Conservation (phyloP, 257 asterid species). For the Marsdenia floribunda region DNA sequence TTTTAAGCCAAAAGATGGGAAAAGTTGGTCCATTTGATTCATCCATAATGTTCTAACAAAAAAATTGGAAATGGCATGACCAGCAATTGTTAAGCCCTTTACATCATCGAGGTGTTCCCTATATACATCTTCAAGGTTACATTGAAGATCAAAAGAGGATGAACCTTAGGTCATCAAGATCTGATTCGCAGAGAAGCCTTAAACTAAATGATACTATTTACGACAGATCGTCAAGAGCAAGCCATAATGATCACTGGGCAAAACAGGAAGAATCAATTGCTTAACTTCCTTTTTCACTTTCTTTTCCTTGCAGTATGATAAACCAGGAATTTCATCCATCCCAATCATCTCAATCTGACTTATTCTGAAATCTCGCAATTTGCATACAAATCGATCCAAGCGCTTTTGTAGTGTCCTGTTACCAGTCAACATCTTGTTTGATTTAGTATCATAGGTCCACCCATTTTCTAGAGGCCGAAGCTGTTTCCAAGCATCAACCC, state of each 20-base stretch:
- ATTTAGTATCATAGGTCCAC: conserved; percentile 86
- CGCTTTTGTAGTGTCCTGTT: conserved; percentile 62
- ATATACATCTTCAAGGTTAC: not conserved
- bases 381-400: conserved; percentile 75
- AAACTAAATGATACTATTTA: conserved; percentile 7
- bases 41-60: not conserved
- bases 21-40: not conserved
- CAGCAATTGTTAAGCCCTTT: not conserved
- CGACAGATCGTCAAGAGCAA: conserved; percentile 60
- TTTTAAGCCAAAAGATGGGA: not conserved
- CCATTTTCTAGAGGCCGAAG: conserved; percentile 70
- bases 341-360: conserved; percentile 74
- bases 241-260: conserved; percentile 95
- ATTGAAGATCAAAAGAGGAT: not conserved
- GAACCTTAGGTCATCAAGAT: not conserved
- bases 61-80: not conserved
- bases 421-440: conserved; percentile 82
- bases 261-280: conserved; percentile 70
- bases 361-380: conserved; percentile 53
- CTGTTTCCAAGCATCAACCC: conserved; percentile 87
- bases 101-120: not conserved
- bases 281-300: conserved; percentile 56
- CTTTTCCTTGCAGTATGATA: conserved; percentile 57
- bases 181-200: not conserved
- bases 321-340: conserved; percentile 62